phyloP scores from a whole-genome alignment of 306 rosid genomes.

The Acacia acuminata region DNA sequence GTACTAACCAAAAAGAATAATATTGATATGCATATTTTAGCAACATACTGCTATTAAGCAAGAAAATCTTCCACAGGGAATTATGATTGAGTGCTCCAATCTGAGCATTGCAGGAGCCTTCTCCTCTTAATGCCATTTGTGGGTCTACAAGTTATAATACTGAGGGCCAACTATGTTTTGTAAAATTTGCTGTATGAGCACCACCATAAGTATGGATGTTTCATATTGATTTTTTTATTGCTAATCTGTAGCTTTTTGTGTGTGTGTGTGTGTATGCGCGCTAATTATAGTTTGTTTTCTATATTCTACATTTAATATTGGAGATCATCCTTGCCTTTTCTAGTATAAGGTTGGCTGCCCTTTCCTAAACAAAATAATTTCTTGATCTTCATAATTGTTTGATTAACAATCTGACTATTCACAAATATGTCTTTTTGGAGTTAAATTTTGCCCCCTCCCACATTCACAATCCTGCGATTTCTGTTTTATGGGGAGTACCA shows the following conservation, averaged over 20 bases:
- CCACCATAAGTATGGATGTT: slow-evolving; percentile 60
- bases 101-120: slow-evolving; percentile 68
- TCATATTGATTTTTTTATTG: slow-evolving; percentile 16
- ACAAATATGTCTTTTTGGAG: slow-evolving; percentile 83
- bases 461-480: background rate
- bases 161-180: slow-evolving; percentile 94
- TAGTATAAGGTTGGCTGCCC: slow-evolving; percentile 81
- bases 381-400: slow-evolving; percentile 92
- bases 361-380: slow-evolving; percentile 78
- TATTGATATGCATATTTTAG: too few relatives aligned
- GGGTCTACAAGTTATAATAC: slow-evolving; percentile 94
- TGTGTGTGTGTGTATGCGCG: too few relatives aligned
- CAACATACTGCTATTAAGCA: background rate
- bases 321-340: slow-evolving; percentile 72
- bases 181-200: slow-evolving; percentile 74
- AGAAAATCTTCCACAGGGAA: background rate
- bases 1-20: too few relatives aligned
- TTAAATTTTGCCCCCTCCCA: slow-evolving; percentile 41
- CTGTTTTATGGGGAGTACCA: background rate
- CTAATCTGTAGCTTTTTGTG: slow-evolving; percentile 21
- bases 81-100: slow-evolving; percentile 24
- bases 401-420: slow-evolving; percentile 56
- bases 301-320: slow-evolving; percentile 66
- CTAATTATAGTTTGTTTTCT: slow-evolving; percentile 34
- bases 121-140: slow-evolving; percentile 90